phyloP scores from a whole-genome alignment of 331 rosid species.

The Malus hybrid region DNA sequence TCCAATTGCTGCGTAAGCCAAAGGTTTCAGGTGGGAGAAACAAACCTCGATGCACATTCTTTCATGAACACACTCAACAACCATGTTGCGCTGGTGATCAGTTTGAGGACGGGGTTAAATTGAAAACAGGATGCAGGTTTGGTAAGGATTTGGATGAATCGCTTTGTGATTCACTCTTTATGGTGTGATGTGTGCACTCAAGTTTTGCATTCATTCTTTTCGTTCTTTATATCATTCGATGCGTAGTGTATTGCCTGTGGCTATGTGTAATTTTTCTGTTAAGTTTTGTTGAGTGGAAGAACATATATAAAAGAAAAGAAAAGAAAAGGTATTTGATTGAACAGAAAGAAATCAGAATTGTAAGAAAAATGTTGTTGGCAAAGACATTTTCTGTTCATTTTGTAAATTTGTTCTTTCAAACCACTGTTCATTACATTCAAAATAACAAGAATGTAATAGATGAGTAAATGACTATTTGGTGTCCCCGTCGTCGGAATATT shows the following conservation, averaged over 20 bases:
- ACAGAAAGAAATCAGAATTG: not conserved
- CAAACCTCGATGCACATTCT: not conserved
- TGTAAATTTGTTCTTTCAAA: no score
- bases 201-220: constrained; percentile 28
- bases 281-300: constrained; percentile 4
- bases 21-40: constrained; percentile 7
- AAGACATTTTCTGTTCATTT: not conserved
- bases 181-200: constrained; percentile 21
- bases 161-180: constrained; percentile 7
- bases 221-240: constrained; percentile 18
- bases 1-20: constrained; percentile 57
- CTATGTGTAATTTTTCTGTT: constrained; percentile 28
- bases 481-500: no score
- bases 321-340: not conserved
- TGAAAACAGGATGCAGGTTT: constrained; percentile 6
- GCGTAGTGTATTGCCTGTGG: constrained; percentile 22
- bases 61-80: constrained; percentile 20
- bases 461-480: no score
- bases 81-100: constrained; percentile 18
- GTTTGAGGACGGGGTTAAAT: not conserved
- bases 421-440: no score
- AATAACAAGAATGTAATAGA: no score
- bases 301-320: not conserved
- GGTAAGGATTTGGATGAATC: constrained; percentile 15
- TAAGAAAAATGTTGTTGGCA: not conserved